These are phyloP conservation scores for Pisolithus tinctorius DNA, from an alignment of 768 basidiomycete species.

Conservation along the genomic window DNA sequence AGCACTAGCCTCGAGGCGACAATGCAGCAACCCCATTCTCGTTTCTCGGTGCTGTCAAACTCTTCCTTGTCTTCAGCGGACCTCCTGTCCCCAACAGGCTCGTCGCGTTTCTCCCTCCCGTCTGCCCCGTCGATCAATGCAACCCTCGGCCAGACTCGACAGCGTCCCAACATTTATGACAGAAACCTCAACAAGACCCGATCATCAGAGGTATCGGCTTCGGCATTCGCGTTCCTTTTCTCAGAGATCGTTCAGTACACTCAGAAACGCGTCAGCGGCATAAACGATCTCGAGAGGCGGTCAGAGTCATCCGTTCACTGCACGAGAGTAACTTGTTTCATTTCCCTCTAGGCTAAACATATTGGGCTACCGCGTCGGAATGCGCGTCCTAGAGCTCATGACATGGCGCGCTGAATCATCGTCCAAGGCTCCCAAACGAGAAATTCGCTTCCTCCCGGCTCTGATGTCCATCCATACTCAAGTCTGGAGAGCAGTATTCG, in stretches of 20 bases:
- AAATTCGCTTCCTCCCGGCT: slow-evolving; percentile 83
- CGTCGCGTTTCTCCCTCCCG: slow-evolving; percentile 68
- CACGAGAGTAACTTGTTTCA: not conserved
- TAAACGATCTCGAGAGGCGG: slow-evolving; percentile 93
- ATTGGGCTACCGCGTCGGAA: slow-evolving; percentile 88
- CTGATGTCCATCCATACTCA: slow-evolving; percentile 94
- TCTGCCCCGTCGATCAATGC: slow-evolving; percentile 43
- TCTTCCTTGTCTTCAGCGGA: slow-evolving; percentile 46
- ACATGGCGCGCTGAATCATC: slow-evolving; percentile 70
- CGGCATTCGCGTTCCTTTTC: slow-evolving; percentile 87
- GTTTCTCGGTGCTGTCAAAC: slow-evolving; percentile 61
- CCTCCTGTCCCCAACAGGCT: slow-evolving; percentile 46
- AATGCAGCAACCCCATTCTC: slow-evolving; percentile 48
- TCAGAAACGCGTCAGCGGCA: slow-evolving; percentile 90
- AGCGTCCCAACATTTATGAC: slow-evolving; percentile 81
- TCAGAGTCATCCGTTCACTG: slow-evolving; percentile 27
- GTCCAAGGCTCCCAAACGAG: slow-evolving; percentile 88
- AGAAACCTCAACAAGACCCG: slow-evolving; percentile 84
- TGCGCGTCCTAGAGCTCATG: slow-evolving; percentile 81
- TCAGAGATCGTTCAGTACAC: slow-evolving; percentile 94
- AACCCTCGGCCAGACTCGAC: slow-evolving; percentile 31
- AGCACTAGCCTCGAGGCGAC: slow-evolving; percentile 13
- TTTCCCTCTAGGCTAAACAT: slow-evolving; percentile 64
- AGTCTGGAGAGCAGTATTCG: slow-evolving; percentile 92
- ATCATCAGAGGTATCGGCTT: slow-evolving; percentile 72